These are phyloP conservation scores for Fusarium temperatum DNA, from an alignment of 2,329 filamentous ascomycete genomes.

Conservation along the genomic window DNA sequence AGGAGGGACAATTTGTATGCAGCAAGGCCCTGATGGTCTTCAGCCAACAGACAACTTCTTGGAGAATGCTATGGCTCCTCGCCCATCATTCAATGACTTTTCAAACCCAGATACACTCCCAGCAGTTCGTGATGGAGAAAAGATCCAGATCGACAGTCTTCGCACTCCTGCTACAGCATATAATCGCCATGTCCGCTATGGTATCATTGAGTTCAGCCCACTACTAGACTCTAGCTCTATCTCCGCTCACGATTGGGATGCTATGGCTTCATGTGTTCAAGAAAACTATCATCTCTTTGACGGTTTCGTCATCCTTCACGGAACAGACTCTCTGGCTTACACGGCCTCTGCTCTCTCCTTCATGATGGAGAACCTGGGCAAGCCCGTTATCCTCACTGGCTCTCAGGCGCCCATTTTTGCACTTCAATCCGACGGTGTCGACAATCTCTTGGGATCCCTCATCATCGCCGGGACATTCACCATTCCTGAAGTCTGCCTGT, in stretches of 20 bases:
- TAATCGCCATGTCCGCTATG: conserved; percentile 82
- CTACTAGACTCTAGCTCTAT: conserved; percentile 92
- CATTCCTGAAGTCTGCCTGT: conserved; percentile 91
- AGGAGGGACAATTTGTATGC: conserved; percentile 92
- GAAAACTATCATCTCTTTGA: conserved; percentile 91
- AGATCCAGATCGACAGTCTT: conserved; percentile 69
- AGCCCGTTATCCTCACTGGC: conserved; percentile 87
- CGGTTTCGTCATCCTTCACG: conserved; percentile 90
- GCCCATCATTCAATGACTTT: conserved; percentile 84
- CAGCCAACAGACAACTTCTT: conserved; percentile 84
- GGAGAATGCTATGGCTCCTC: conserved; percentile 80
- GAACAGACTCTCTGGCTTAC: conserved; percentile 89
- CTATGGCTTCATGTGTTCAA: conserved; percentile 81
- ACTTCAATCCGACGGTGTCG: conserved; percentile 88
- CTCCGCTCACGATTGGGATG: conserved; percentile 84
- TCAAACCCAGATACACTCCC: conserved; percentile 55
- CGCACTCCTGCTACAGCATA: conserved; percentile 84
- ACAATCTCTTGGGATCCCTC: conserved; percentile 87
- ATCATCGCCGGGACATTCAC: conserved; percentile 93
- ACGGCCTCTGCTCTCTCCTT: conserved; percentile 91
- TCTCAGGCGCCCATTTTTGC: conserved; percentile 88
- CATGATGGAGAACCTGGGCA: conserved; percentile 90
- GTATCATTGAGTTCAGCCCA: conserved; percentile 83
- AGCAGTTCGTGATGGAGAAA: conserved; percentile 61
- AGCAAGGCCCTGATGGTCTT: conserved; percentile 79